These are phyloP conservation scores for Syncephalastrum racemosum DNA, from an alignment of 371 early-diverging fungal genomes.

Conservation along the genomic window DNA sequence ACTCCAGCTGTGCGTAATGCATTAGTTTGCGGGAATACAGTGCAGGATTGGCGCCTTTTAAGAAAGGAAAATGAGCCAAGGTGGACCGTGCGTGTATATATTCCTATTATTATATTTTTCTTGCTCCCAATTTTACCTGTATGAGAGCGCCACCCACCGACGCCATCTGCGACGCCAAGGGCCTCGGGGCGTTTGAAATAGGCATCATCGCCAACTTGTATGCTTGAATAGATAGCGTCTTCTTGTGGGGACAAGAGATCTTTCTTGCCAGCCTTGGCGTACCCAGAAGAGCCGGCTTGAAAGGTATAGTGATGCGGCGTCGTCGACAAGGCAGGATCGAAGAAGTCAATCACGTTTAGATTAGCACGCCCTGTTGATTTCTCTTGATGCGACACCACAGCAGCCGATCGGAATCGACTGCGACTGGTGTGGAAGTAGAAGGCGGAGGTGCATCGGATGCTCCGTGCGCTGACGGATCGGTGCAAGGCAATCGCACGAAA, in stretches of 20 bases:
- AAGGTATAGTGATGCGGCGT: slow-evolving; percentile 55
- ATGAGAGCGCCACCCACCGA: slow-evolving; percentile 77
- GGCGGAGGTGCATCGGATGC: too few relatives aligned
- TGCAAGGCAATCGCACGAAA: too few relatives aligned
- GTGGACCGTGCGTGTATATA: slow-evolving; percentile 3
- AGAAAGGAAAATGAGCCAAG: slow-evolving; percentile 3
- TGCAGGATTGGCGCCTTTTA: slow-evolving; percentile 77
- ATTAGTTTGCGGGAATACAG: slow-evolving; percentile 85
- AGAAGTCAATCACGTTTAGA: slow-evolving; percentile 46
- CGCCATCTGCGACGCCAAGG: slow-evolving; percentile 84
- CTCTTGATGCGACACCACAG: slow-evolving; percentile 27
- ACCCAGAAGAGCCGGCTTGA: slow-evolving; percentile 76
- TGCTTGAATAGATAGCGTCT: slow-evolving; percentile 74
- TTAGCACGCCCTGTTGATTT: slow-evolving; percentile 22
- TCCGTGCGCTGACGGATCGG: too few relatives aligned
- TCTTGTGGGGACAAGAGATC: slow-evolving; percentile 49
- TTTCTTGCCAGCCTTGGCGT: slow-evolving; percentile 62
- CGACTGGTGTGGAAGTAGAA: too few relatives aligned
- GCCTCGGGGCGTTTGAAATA: slow-evolving; percentile 77
- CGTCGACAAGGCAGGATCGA: slow-evolving; percentile 37
- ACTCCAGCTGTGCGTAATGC: slow-evolving; percentile 81
- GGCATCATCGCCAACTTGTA: slow-evolving; percentile 83
- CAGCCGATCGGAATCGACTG: slow-evolving; percentile 16
- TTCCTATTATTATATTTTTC: not conserved
- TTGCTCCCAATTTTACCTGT: slow-evolving; percentile 21